These are phyloP conservation scores for Coemansia sp. DNA, from an alignment of 192 early-diverging fungal species.

Conservation along the genomic window DNA sequence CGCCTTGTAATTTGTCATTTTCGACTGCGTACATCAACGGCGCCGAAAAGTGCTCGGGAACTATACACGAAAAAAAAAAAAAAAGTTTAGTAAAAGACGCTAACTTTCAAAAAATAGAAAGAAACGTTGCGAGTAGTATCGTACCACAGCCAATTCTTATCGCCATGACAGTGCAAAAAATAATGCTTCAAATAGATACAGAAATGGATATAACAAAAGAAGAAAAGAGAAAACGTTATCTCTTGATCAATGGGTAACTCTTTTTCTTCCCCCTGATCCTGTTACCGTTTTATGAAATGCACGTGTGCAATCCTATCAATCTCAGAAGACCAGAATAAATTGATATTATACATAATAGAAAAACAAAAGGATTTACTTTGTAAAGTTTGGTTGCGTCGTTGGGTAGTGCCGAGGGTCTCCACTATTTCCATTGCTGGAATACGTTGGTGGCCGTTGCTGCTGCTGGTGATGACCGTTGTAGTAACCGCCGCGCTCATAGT, in stretches of 20 bases:
- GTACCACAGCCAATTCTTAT: conserved; percentile 51
- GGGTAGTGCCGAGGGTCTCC: conserved; percentile 13
- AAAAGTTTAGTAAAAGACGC: not conserved
- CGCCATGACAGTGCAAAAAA: conserved; percentile 13
- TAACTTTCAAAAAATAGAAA: not conserved
- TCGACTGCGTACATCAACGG: conserved; percentile 66
- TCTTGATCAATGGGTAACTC: conserved; percentile 3
- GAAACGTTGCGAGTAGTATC: not conserved
- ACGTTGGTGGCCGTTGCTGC: not conserved
- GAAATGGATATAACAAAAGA: not conserved
- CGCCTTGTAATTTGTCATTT: conserved; percentile 58
- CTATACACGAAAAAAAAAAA: conserved; percentile 24
- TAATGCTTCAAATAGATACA: not conserved
- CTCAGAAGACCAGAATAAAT: not conserved
- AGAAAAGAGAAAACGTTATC: not conserved
- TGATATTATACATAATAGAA: not conserved
- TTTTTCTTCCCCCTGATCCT: not conserved
- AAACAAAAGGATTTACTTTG: conserved; percentile 3
- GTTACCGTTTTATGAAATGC: not conserved
- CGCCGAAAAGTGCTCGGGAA: conserved; percentile 79
- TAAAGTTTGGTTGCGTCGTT: conserved; percentile 5
- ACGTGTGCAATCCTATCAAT: not conserved
- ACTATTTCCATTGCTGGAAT: not conserved
- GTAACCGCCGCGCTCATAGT: conserved; percentile 34
- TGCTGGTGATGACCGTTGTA: conserved; percentile 11